These are phyloP conservation scores for Trichocladium uniseriatum DNA, from an alignment of 495 filamentous ascomycete genomes.

Conservation along the genomic window DNA sequence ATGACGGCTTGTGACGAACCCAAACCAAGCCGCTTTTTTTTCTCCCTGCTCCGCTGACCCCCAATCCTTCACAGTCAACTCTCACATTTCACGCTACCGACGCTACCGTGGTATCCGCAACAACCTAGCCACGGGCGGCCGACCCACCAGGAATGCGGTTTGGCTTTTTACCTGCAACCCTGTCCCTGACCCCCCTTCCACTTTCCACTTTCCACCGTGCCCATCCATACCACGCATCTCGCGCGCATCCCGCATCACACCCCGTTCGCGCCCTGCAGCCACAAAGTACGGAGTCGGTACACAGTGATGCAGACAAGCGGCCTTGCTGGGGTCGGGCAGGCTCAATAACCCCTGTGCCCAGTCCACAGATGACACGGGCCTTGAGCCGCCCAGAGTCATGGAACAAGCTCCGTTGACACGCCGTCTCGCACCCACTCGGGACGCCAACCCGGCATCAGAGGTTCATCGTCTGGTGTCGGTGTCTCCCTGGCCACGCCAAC, in stretches of 20 bases:
- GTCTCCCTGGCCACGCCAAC: conserved; percentile 17
- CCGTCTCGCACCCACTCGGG: conserved; percentile 23
- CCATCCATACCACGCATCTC: conserved; percentile 18
- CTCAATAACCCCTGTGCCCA: conserved; percentile 25
- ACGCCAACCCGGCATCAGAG: conserved; percentile 28
- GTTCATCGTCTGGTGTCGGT: too few relatives aligned
- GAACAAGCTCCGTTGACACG: conserved; percentile 28
- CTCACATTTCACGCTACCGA: too few relatives aligned
- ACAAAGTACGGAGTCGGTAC: not conserved
- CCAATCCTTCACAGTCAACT: not conserved
- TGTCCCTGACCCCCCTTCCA: not conserved
- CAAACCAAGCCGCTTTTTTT: not conserved
- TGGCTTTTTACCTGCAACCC: not conserved
- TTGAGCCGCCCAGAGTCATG: conserved; percentile 16
- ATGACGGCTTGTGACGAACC: too few relatives aligned
- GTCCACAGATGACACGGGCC: conserved; percentile 26
- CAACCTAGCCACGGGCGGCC: too few relatives aligned
- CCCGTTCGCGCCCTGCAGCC: too few relatives aligned
- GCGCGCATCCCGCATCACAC: too few relatives aligned
- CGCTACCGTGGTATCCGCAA: too few relatives aligned
- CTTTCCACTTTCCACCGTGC: conserved; percentile 8
- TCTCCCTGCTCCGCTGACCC: not conserved
- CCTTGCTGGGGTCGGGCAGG: conserved; percentile 22
- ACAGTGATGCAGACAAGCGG: conserved; percentile 12
- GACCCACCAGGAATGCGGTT: not conserved